Conservation (phyloP, 176 grass and related monocot genomes). For the Zea mays region DNA sequence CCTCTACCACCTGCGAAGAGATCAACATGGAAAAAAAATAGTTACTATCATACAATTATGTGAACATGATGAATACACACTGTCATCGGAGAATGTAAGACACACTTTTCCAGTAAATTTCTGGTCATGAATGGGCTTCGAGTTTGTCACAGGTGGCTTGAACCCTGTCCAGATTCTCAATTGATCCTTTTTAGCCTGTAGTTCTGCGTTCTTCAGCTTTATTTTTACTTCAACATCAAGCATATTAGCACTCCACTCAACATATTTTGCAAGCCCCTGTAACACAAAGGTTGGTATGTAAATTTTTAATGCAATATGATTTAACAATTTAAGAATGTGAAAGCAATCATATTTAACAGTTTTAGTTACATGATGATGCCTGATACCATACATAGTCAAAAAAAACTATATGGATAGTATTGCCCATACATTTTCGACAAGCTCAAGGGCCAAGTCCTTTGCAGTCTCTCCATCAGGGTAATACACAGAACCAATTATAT, state of each 20-base stretch:
- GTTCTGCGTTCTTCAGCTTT: slow-evolving; percentile 80
- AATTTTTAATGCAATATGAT: slow-evolving; percentile 2
- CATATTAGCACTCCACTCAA: slow-evolving; percentile 98
- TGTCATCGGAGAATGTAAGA: slow-evolving; percentile 6
- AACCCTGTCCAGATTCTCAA: slow-evolving; percentile 87
- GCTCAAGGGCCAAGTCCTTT: slow-evolving; percentile 85
- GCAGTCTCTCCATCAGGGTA: slow-evolving; percentile 89
- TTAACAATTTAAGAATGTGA: slow-evolving; percentile 26
- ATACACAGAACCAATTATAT: slow-evolving; percentile 94
- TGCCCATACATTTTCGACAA: slow-evolving; percentile 82
- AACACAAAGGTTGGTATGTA: slow-evolving; percentile 28
- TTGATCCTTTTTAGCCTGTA: slow-evolving; percentile 90
- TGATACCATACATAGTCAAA: not conserved
- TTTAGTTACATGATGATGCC: not conserved
- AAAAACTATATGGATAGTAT: slow-evolving; percentile 20
- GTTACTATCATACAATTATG: slow-evolving; percentile 6
- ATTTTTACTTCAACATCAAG: slow-evolving; percentile 91
- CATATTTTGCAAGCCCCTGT: slow-evolving; percentile 95
- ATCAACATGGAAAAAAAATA: slow-evolving; percentile 31
- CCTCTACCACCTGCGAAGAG: slow-evolving; percentile 82
- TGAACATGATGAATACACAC: slow-evolving; percentile 8
- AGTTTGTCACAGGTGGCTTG: slow-evolving; percentile 79
- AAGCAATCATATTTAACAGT: slow-evolving; percentile 8
- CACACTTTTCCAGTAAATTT: slow-evolving; percentile 91
- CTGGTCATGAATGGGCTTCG: slow-evolving; percentile 86